Base-by-base conservation (phyloP, 192 early-diverging fungal species). In the Geosiphon pyriformis region DNA sequence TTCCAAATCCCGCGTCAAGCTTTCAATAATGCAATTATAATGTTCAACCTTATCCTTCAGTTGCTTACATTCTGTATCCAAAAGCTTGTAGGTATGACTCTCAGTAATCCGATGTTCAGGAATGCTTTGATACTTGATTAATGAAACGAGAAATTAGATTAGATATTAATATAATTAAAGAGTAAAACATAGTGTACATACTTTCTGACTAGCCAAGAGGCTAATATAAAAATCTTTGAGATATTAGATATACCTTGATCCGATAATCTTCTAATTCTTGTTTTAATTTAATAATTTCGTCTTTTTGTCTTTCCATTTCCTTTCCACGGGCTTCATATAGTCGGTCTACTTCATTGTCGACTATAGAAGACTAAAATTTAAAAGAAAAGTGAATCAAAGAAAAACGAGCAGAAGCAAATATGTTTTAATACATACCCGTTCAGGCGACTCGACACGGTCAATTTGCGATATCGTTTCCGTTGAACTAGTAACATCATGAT, bases 61-160 rank as follows among this genome's bases (percentile, higher is more conserved):
- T n/a, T 65, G 62, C 15, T 17, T 18, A 17, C 10, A 65, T 29
- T 65, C 51, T 15, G n/a, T 34, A 7, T 51, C 51, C 1, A 65
- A 20, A 29, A 58, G 12, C 25, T 65, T 65, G 47, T 23, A 65
- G 12, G 25, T 17, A 20, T 15, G 20, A 35, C 51, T 65, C 25
- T 65, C 62, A 18, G 47, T 55, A 58, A 65, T 51, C 12, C 32
- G 62, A n/a, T 35, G n/a, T 0, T 65, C 62, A 58, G 62, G 62
- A 17, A 48, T 65, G 29, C 55, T 58, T 29, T 22, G 12, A 55
- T 26, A 29, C 53, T 55, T 22, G 0, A 23, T 26, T 1, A n/a
- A n/a, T n/a, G n/a, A n/a, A n/a, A n/a, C n/a, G n/a, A n/a, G n/a
- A n/a, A n/a, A n/a, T n/a, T n/a, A n/a, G n/a, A n/a, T n/a, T n/a